A percentile compares a stretch with the other conserved stretches of the same genome.
Evolutionary conservation across 1,139 yeast species (phyloP).

Genomic region (Pneumocystis murina): DNA sequence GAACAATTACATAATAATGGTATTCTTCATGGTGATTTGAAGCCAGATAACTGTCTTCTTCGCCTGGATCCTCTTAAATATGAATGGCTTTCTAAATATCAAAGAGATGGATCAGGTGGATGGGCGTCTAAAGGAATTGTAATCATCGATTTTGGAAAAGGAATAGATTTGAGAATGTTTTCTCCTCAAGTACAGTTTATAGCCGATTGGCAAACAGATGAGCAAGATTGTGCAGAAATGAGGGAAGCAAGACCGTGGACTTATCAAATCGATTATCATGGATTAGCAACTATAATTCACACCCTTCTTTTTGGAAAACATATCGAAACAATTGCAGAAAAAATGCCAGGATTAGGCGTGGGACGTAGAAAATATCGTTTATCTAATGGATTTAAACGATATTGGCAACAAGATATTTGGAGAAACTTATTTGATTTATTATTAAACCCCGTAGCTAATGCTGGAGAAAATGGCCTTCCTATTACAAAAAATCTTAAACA

Average conservation of each 20-base stretch:
- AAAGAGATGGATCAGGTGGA: slow-evolving; percentile 27
- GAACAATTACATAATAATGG: slow-evolving; percentile 50
- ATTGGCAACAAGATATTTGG: slow-evolving; percentile 73
- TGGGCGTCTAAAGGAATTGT: slow-evolving; percentile 47
- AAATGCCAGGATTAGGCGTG: slow-evolving; percentile 12
- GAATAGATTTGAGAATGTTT: slow-evolving; percentile 54
- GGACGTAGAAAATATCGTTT: slow-evolving; percentile 26
- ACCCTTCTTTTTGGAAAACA: slow-evolving; percentile 47
- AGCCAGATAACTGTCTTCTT: slow-evolving; percentile 78
- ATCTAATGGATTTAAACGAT: slow-evolving; percentile 42
- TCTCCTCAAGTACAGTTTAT: slow-evolving; percentile 37
- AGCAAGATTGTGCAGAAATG: slow-evolving; percentile 69
- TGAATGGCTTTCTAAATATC: slow-evolving; percentile 20
- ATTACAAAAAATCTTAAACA: slow-evolving; percentile 28
- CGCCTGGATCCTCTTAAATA: slow-evolving; percentile 29
- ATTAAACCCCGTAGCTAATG: slow-evolving; percentile 39
- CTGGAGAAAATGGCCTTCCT: slow-evolving; percentile 25
- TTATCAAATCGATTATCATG: slow-evolving; percentile 74
- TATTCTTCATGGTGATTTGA: slow-evolving; percentile 72
- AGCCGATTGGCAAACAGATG: slow-evolving; percentile 49
- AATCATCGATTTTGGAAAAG: slow-evolving; percentile 72
- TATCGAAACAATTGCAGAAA: slow-evolving; percentile 32
- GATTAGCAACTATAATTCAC: slow-evolving; percentile 64
- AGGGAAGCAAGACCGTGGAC: slow-evolving; percentile 51
- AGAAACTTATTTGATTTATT: slow-evolving; percentile 45